phyloP scores from a whole-genome alignment of 768 basidiomycete genomes.

The Kwoniella bestiolae region DNA sequence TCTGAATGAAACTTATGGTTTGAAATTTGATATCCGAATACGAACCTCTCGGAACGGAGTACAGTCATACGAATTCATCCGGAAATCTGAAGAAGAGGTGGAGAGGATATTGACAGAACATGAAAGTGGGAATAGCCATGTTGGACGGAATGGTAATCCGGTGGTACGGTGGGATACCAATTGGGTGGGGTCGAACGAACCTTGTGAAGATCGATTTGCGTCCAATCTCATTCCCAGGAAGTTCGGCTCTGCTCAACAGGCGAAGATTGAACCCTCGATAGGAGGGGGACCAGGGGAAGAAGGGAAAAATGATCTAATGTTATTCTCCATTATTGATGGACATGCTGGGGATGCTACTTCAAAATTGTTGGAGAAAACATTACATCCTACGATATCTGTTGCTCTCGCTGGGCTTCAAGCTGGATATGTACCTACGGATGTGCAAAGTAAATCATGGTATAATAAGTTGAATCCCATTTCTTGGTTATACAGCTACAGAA shows the following conservation, averaged over 20 bases:
- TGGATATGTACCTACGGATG: slow-evolving; percentile 26
- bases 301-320: slow-evolving; percentile 69
- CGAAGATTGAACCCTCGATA: too few species aligned
- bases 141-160: slow-evolving; percentile 38
- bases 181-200: slow-evolving; percentile 79
- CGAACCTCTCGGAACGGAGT: slow-evolving; percentile 7
- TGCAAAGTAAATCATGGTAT: slow-evolving; percentile 3
- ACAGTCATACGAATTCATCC: slow-evolving; percentile 29
- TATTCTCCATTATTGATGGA: slow-evolving; percentile 75
- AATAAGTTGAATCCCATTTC: slow-evolving; percentile 28
- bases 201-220: slow-evolving; percentile 86
- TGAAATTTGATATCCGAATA: slow-evolving; percentile 31
- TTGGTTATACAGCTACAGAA: slow-evolving; percentile 13
- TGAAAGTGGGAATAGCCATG: slow-evolving; percentile 15
- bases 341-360: slow-evolving; percentile 86
- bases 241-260: too few species aligned
- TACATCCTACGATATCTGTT: slow-evolving; percentile 81
- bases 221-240: slow-evolving; percentile 67
- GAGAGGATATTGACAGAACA: slow-evolving; percentile 41
- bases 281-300: slow-evolving; percentile 7
- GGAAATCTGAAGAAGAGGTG: slow-evolving; percentile 26
- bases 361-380: slow-evolving; percentile 74
- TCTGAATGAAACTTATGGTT: background rate
- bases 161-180: slow-evolving; percentile 68
- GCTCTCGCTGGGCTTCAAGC: slow-evolving; percentile 64